Base-by-base conservation (phyloP, 23 red algal species). In the Chondrus crispus region DNA sequence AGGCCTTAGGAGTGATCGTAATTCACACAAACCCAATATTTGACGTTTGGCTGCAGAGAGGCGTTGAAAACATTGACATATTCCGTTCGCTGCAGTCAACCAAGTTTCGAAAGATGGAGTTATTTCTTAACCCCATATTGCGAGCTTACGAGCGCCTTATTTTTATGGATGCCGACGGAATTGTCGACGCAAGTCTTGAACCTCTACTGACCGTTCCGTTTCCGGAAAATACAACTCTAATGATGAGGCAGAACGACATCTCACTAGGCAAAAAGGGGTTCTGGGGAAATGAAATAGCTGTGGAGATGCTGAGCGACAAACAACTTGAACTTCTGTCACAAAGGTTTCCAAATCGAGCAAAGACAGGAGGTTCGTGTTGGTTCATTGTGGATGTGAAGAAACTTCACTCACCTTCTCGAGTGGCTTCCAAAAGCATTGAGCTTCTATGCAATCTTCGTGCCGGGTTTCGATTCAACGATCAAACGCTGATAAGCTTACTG, bases 61-160 rank as follows among this genome's bases (percentile, higher is more conserved):
- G 45, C 19, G 35, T 53, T 18, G 8, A 26, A 5, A 46, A 75
- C 33, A 37, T 49, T 4, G 60, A 81, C 29, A 40, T 75, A n/a
- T 90, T 80, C 30, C 87, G 87, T 50, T 37, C 19, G 24, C 53
- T 90, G 40, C 43, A 90, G 28, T 18, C 62, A 37, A 62, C 53
- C 3, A 90, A 90, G 60, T 90, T 90, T 57, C 46, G 87, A 33
- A 90, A 90, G 62, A 90, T 90, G 87, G 87, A 90, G 35, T 53
- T 90, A 33, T 90, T 90, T 69, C 44, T 90, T 5, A 90, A 90
- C 26, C 87, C 87, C 4, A 60, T 90, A 13, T 90, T 90, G 42
- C 68, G 87, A 35, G 80, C 71, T 4, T 90, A 90, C 66, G 72
- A 81, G n/a, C 69, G 87, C 6, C 18, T 90, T 36, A 78, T 90